Evolutionary conservation across 1,284 basidiomycete species (phyloP), one percentile per base, ranked within the genome.

Genomic region (Melampsora americana): DNA sequence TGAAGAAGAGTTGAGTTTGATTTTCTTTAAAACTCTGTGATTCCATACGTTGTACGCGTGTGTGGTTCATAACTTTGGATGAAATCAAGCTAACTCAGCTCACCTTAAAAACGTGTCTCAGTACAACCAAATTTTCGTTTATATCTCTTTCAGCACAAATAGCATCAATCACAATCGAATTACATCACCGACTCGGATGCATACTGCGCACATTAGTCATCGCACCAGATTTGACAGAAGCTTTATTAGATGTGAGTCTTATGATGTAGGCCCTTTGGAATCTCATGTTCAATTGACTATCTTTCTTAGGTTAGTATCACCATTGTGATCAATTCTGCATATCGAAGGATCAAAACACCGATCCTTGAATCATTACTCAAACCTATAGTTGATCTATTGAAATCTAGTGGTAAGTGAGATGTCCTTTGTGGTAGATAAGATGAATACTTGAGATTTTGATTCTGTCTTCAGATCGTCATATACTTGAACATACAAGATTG

Each of bases 71-170:
- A 4, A 44, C 2, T 4, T 44, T 44, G 1, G 42, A 44, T 44
- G 42, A 3, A 9, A 44, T 16, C 11, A 44, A 44, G 42, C 42
- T 44, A 14, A 44, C 14, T 44, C 42, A 44, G 12, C 16, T 44
- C 42, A 44, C 42, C 42, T 44, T 12, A 16, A 44, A 11, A 16
- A 59, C 23, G 53, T 59, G 7, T 56, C 60, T 20, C 32, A 75
- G 73, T 67, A 75, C 59, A 35, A 48, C 44, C 56, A 75, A 66
- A 35, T 44, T 68, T 30, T 75, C 73, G 23, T 75, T 60, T 30
- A 75, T 75, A n/a, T 75, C 73, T 7, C 32, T 75, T 28, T 75
- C 73, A 46, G 73, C 73, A 16, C 66, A 75, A 64, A 46, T 75
- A 35, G 73, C 73, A 1, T 67, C 73, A 2, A 75, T 75, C 9